Evolutionary conservation across 2,329 filamentous ascomycete genomes (phyloP).

Genomic region (Fusarium praegraminearum): DNA sequence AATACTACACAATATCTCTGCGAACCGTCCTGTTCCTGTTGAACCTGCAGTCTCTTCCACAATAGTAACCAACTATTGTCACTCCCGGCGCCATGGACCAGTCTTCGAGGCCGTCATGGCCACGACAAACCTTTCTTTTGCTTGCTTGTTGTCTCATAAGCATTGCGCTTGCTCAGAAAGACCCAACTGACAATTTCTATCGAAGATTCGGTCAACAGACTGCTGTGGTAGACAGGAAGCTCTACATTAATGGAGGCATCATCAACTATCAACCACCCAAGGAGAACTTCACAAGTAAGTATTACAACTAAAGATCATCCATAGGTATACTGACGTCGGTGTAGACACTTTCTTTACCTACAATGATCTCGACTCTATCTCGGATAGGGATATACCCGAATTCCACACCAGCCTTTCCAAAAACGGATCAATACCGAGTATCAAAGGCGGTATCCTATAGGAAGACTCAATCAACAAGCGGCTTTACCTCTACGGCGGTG

Average conservation of each 20-base stretch:
- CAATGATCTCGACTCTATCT: constrained; percentile 2
- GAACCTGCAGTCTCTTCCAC: neutral
- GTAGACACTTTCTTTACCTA: constrained; percentile 4
- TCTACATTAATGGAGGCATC: constrained; percentile 8
- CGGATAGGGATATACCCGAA: neutral
- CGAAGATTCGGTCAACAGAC: constrained; percentile 11
- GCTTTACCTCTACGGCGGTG: constrained; percentile 13
- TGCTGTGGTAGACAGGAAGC: constrained; percentile 7
- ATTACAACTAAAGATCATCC: rapidly evolving
- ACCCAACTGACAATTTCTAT: constrained; percentile 4
- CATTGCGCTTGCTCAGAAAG: neutral
- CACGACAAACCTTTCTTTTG: neutral
- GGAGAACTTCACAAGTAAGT: constrained; percentile 2
- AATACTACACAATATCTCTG: neutral
- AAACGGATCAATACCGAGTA: constrained; percentile 11
- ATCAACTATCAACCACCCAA: constrained; percentile 1
- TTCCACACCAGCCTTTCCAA: constrained; percentile 6
- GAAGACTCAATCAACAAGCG: constrained; percentile 17
- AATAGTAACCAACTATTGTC: neutral
- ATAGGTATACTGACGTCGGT: neutral
- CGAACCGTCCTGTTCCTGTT: neutral
- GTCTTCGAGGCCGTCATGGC: neutral
- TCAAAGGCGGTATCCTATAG: constrained; percentile 10
- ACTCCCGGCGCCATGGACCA: neutral
- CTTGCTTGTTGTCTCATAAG: neutral